Evolutionary conservation across 2,329 filamentous ascomycete species (phyloP), one percentile per base, ranked within the genome.

Genomic region (Akanthomyces uredinophilus): DNA sequence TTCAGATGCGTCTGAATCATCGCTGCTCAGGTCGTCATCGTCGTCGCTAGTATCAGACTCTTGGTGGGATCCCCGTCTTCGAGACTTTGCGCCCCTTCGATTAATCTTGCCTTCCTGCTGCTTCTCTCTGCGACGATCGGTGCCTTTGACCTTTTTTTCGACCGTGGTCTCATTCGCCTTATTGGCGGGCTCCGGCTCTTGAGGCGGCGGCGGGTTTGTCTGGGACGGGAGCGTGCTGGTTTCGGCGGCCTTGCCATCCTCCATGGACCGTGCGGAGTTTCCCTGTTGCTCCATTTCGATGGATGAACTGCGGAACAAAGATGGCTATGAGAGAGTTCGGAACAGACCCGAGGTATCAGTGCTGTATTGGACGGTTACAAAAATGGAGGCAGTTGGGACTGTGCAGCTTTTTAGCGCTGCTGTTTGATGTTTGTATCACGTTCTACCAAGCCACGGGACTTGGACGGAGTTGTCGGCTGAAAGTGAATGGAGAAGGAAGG

Each of bases 1-100:
- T 13, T 49, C 61, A 27, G 61, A 62, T 10, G 10, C 6, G 20
- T 62, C 61, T 4, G 61, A 62, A 5, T 54, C 61, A 22, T 62
- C 54, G 41, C 61, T 62, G 29, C 24, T 47, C 13, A 29, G 2
- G 22, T 54, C 41, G 10, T 62, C 54, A 3, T 62, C 47, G 11
- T 49, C 41, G 10, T 62, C 61, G 49, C 46, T 62, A 29, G 24
- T 39, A 35, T 54, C 49, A 5, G 61, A 53, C 27, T 41, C 54
- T 22, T 53, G 54, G 29, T n/a, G 61, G 20, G 35, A n/a, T 5
- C 52, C 6, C n/a, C 39, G 53, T 49, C 54, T 58, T 3, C 54
- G 53, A 5, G 55, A 53, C 41, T 53, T 62, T 10, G 46, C 7
- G 16, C 49, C 49, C 32, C 16, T 39, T n/a, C 61, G 61, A 4